Percentiles rank a stretch among this genome's conserved stretches.
phyloP scores from a whole-genome alignment of 345 rosid species.

The Lepidium sativum region DNA sequence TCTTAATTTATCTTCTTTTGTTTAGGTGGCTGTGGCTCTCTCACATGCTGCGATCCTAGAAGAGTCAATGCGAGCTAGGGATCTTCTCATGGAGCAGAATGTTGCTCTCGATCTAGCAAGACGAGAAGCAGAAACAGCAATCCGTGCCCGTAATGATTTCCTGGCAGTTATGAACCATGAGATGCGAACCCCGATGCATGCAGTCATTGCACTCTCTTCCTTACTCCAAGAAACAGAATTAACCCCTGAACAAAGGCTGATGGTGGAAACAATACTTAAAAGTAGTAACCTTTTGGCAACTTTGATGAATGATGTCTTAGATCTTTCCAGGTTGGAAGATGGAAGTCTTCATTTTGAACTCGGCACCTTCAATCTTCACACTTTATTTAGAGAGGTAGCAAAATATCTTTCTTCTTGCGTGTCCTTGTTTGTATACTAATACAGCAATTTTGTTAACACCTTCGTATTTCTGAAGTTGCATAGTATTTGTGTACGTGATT shows the following conservation, averaged over 20 bases:
- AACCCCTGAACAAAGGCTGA: constrained; percentile 88
- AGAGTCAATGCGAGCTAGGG: constrained; percentile 98
- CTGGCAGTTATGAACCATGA: constrained; percentile 99
- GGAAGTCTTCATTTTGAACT: constrained; percentile 92
- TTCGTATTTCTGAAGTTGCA: not conserved
- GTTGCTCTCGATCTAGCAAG: constrained; percentile 91
- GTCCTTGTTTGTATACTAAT: not conserved
- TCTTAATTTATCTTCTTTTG: constrained; percentile 2
- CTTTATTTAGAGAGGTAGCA: constrained; percentile 66
- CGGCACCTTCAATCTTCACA: constrained; percentile 60
- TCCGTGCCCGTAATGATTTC: constrained; percentile 94
- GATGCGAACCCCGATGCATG: constrained; percentile 99
- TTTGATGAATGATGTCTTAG: constrained; percentile 88
- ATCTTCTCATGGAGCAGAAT: constrained; percentile 93
- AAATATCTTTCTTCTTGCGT: not conserved
- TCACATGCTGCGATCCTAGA: constrained; percentile 97
- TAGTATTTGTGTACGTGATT: not conserved
- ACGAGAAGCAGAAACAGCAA: constrained; percentile 93
- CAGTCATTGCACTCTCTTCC: constrained; percentile 92
- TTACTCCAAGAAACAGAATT: constrained; percentile 91
- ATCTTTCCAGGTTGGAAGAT: constrained; percentile 97
- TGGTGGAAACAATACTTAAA: constrained; percentile 94
- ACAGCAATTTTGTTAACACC: not conserved
- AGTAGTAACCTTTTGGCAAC: constrained; percentile 89
- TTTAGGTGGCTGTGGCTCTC: constrained; percentile 94